phyloP scores from a whole-genome alignment of 2,329 filamentous ascomycete species.

The Cladosporium sp. region DNA sequence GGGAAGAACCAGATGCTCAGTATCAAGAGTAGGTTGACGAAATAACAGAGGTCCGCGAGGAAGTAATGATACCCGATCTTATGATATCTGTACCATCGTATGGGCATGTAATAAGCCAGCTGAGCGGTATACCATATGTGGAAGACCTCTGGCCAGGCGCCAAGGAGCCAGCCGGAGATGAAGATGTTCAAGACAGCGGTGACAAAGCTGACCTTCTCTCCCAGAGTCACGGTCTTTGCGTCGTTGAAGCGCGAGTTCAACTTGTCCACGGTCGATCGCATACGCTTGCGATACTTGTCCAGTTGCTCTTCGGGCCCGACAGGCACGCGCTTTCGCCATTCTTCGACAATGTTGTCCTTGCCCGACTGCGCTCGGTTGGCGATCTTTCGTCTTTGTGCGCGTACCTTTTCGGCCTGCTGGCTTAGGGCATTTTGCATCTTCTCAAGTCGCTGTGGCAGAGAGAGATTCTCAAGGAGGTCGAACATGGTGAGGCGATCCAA shows the following conservation, averaged over 20 bases:
- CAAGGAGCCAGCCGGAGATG: slow-evolving; percentile 89
- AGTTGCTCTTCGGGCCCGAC: slow-evolving; percentile 80
- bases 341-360: slow-evolving; percentile 84
- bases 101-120: slow-evolving; percentile 82
- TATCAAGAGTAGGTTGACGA: slow-evolving; percentile 82
- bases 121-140: slow-evolving; percentile 72
- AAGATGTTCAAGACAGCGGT: slow-evolving; percentile 96
- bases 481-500: slow-evolving; percentile 87
- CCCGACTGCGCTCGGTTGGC: slow-evolving; percentile 71
- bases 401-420: slow-evolving; percentile 78
- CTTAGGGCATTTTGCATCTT: slow-evolving; percentile 80
- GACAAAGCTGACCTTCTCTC: slow-evolving; percentile 95
- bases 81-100: slow-evolving; percentile 87
- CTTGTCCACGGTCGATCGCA: slow-evolving; percentile 84
- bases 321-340: slow-evolving; percentile 82
- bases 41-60: slow-evolving; percentile 94
- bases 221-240: slow-evolving; percentile 76
- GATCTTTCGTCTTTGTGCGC: slow-evolving; percentile 73
- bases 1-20: slow-evolving; percentile 89
- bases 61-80: slow-evolving; percentile 95
- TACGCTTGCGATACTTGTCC: slow-evolving; percentile 80
- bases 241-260: slow-evolving; percentile 83
- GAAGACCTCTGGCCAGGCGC: slow-evolving; percentile 77
- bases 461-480: slow-evolving; percentile 88
- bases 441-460: slow-evolving; percentile 83